Percentiles rank a stretch among this genome's conserved stretches.
phyloP scores from a whole-genome alignment of 805 yeast species.

The Nakazawaea siamensis region DNA sequence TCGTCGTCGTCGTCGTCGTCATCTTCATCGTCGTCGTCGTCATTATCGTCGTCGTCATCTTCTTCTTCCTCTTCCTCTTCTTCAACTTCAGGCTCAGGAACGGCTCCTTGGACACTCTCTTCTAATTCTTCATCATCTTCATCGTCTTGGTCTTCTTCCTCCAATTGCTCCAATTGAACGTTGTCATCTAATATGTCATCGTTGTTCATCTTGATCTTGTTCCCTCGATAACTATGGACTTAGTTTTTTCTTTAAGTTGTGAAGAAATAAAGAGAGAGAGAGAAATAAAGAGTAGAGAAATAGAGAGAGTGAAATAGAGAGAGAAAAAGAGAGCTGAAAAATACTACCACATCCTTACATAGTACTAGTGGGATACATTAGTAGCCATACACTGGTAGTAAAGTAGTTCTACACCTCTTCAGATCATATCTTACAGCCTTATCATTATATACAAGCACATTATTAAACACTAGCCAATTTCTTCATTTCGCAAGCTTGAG shows the following conservation, averaged over 20 bases:
- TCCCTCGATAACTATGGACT: no score
- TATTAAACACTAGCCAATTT: constrained; percentile 1
- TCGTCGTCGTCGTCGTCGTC: constrained; percentile 20
- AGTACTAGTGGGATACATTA: no score
- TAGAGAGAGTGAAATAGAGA: neutral
- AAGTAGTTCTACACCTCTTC: no score
- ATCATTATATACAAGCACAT: neutral
- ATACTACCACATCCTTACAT: no score
- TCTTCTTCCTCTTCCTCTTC: constrained; percentile 19
- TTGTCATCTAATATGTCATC: constrained; percentile 11
- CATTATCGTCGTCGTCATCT: constrained; percentile 15
- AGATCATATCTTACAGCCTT: no score
- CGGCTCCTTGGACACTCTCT: constrained; percentile 14
- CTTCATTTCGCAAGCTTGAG: constrained; percentile 5
- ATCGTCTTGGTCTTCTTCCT: constrained; percentile 12
- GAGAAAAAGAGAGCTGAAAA: neutral
- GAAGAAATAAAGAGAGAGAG: neutral
- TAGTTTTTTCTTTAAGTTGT: neutral
- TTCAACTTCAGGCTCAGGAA: constrained; percentile 17
- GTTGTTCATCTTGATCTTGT: constrained; percentile 5
- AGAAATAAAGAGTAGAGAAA: neutral
- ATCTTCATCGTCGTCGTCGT: constrained; percentile 17
- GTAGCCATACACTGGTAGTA: no score
- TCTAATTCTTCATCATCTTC: constrained; percentile 18
- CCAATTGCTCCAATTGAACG: constrained; percentile 14